Evolutionary conservation across 306 rosid genomes (phyloP).

Genomic region (Lupinus albus): DNA sequence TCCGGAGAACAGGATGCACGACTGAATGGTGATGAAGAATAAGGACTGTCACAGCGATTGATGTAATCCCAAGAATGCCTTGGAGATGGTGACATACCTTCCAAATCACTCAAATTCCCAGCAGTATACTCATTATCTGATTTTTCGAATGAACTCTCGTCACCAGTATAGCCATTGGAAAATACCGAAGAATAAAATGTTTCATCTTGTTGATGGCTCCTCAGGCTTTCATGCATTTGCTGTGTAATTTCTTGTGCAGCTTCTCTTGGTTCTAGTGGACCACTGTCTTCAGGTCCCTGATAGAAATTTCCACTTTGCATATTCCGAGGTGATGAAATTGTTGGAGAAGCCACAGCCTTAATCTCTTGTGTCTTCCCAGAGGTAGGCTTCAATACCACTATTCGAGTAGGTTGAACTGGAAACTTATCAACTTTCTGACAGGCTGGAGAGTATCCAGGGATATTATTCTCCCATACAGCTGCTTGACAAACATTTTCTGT

Average conservation of each 20-base stretch:
- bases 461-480: conserved; percentile 53
- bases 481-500: conserved; percentile 51
- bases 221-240: conserved; percentile 55
- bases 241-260: conserved; percentile 58
- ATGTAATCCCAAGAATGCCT: conserved; percentile 91
- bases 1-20: conserved; percentile 90
- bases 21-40: conserved; percentile 81
- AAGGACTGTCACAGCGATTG: conserved; percentile 75
- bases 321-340: conserved; percentile 62
- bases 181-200: conserved; percentile 73
- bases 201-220: conserved; percentile 72
- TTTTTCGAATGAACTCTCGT: conserved; percentile 90
- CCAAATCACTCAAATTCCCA: conserved; percentile 78
- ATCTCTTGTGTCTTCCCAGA: conserved; percentile 64
- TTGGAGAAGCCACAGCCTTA: conserved; percentile 65
- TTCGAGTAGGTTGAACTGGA: conserved; percentile 84
- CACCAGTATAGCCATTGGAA: conserved; percentile 87
- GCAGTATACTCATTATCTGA: conserved; percentile 74
- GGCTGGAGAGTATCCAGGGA: conserved; percentile 50
- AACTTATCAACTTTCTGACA: conserved; percentile 61
- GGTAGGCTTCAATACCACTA: conserved; percentile 93
- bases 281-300: conserved; percentile 59
- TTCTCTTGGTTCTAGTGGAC: conserved; percentile 59
- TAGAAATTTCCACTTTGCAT: conserved; percentile 52
- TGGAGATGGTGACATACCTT: conserved; percentile 84